Evolutionary conservation across 2,329 filamentous ascomycete species (phyloP), one percentile per base, ranked within the genome.

Genomic region (Aspergillus caelatus): DNA sequence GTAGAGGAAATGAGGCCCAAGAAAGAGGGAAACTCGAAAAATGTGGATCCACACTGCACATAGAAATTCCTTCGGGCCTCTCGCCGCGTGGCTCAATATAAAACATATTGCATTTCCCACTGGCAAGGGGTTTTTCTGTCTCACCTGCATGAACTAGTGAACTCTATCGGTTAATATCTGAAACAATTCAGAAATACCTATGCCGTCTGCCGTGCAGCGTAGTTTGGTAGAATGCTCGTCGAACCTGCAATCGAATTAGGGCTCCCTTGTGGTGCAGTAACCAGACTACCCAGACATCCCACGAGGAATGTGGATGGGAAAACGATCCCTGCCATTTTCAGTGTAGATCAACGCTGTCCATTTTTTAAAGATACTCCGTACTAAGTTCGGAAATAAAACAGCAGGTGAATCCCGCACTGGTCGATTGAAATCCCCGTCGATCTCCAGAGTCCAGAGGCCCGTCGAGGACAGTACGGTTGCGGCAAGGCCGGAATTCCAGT

Each of bases 41-140:
- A 21, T 36, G 52, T 54, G 52, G 52, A 36, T 36, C 14, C 48
- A 4, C 30, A n/a, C 7, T 14, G 16, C 46, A 50, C 8, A 14
- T n/a, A 6, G 14, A 16, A 12, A 34, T 36, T 54, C 7, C 28
- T n/a, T 12, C 19, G 4, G 19, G 1, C 3, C 19, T 34, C 11
- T 54, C 21, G 30, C 30, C 52, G 52, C 52, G 52, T 54, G 52
- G 30, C 52, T 30, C 46, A 50, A 50, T 50, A 54, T 54, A 36
- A 36, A 54, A 34, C 26, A 50, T 14, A 50, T 50, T 50, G 7
- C 26, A 8, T 4, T 14, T 10, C 14, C 46, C 46, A 34, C 52
- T 21, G 10, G 8, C 16, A 28, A 32, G 7, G 6, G 12, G 34
- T 36, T 36, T 16, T 23, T 12, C 19, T 36, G 52, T 36, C 52